Evolutionary conservation across 2,329 filamentous ascomycete species (phyloP), one percentile per base, ranked within the genome.

Genomic region (Fusarium mangiferae): DNA sequence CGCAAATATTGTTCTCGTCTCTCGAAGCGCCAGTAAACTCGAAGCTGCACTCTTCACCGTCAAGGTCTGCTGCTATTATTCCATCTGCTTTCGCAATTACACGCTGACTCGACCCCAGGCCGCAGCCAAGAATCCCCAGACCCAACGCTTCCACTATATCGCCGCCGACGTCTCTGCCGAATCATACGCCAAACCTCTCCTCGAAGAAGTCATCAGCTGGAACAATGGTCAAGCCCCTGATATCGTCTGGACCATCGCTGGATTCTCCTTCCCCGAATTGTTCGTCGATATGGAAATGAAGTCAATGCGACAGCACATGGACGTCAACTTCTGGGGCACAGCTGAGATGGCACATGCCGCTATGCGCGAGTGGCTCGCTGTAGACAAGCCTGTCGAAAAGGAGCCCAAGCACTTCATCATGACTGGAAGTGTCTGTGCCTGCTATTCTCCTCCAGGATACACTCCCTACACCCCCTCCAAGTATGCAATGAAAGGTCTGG

Each of bases 181-280:
- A 58, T 86, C 89, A 66, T 95, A 95, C 79, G 94, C 94, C 57
- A 85, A 86, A 7, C 86, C 90, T 45, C 86, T 98, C 44, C 84
- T 98, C 59, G 85, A 87, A 42, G 91, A 97, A 81, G 92, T 92
- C 52, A 93, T 89, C 5, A 83, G 86, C 28, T 98, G 95, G 95
- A 98, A 98, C 84, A 85, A 91, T 73, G 91, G 89, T 62, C 81
- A 85, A 30, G 82, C 91, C 35, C 94, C 94, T 1, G 96, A 98
- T 80, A 88, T 98, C 64, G 93, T 98, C 39, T 98, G 96, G 95
- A 95, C 94, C 80, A 89, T 95, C 57, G 96, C 96, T 7, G 96
- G 96, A 68, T 87, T 89, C 73, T 89, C 93, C 11, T 87, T 86
- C 22, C 95, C 95, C 0, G 88, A 90, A 41, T 91, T 97, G 70